Conservation (phyloP, 75 land plant species). For the Azolla pinnata region DNA sequence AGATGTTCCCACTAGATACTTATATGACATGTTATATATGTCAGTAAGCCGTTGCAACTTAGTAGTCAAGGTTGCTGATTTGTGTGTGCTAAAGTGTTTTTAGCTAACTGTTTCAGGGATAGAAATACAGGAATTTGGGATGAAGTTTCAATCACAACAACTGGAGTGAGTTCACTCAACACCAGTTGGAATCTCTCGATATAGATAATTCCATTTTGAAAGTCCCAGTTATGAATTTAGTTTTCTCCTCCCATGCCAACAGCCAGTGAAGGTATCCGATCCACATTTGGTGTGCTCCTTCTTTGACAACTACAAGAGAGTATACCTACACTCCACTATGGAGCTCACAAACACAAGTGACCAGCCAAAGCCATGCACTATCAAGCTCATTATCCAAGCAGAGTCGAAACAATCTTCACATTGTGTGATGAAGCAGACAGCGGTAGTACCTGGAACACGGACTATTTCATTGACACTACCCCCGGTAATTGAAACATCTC, state of each 20-base stretch:
- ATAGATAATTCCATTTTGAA: background rate
- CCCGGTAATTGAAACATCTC: constrained; percentile 38
- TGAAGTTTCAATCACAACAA: constrained; percentile 67
- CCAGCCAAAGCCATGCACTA: constrained; percentile 45
- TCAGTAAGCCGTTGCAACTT: too few species aligned
- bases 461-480: constrained; percentile 52
- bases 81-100: constrained; percentile 1
- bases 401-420: constrained; percentile 55
- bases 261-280: constrained; percentile 80
- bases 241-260: constrained; percentile 10
- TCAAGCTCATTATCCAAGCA: constrained; percentile 58
- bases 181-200: background rate
- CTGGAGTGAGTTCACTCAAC: constrained; percentile 52
- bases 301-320: constrained; percentile 62
- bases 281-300: constrained; percentile 93
- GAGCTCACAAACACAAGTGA: constrained; percentile 64
- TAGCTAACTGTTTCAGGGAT: constrained; percentile 53
- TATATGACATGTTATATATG: background rate
- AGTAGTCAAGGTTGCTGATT: background rate
- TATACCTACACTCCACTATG: constrained; percentile 56
- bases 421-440: constrained; percentile 49
- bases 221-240: constrained; percentile 3
- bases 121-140: constrained; percentile 99
- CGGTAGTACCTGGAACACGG: constrained; percentile 43
- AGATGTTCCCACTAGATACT: background rate